Percentiles rank a stretch among this genome's conserved stretches.
phyloP scores from a whole-genome alignment of 306 rosid species.

The Ochetophila trinervis region DNA sequence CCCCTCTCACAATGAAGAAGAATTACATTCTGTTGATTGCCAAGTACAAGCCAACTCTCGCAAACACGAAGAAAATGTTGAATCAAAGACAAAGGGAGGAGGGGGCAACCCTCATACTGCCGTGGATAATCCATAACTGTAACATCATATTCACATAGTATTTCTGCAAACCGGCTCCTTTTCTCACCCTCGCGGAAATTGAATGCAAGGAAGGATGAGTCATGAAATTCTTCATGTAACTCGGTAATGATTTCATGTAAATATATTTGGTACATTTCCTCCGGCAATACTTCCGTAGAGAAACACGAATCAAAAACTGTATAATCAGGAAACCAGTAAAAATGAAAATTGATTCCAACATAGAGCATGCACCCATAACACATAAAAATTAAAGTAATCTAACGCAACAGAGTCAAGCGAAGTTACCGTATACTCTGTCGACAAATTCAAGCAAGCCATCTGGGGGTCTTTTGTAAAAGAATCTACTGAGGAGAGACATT shows the following conservation, averaged over 20 bases:
- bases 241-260: conserved; percentile 72
- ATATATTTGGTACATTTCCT: conserved; percentile 79
- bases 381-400: background rate
- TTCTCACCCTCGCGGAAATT: conserved; percentile 91
- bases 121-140: conserved; percentile 90
- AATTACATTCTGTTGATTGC: conserved; percentile 63
- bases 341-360: background rate
- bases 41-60: conserved; percentile 74
- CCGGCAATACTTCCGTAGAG: conserved; percentile 86
- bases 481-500: conserved; percentile 93
- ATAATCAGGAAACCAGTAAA: background rate
- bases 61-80: conserved; percentile 92
- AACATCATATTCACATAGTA: conserved; percentile 70
- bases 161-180: conserved; percentile 65
- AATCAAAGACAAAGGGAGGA: conserved; percentile 71
- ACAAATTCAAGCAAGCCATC: conserved; percentile 92
- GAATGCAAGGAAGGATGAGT: conserved; percentile 81
- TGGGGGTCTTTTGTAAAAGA: conserved; percentile 92
- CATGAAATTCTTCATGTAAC: conserved; percentile 89
- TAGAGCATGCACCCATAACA: background rate
- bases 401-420: conserved; percentile 8
- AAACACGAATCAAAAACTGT: conserved; percentile 98
- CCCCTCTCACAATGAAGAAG: conserved; percentile 95
- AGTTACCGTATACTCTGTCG: conserved; percentile 79
- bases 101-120: conserved; percentile 93